Base-by-base conservation (phyloP, 257 asterid species). In the Prunella vulgaris region DNA sequence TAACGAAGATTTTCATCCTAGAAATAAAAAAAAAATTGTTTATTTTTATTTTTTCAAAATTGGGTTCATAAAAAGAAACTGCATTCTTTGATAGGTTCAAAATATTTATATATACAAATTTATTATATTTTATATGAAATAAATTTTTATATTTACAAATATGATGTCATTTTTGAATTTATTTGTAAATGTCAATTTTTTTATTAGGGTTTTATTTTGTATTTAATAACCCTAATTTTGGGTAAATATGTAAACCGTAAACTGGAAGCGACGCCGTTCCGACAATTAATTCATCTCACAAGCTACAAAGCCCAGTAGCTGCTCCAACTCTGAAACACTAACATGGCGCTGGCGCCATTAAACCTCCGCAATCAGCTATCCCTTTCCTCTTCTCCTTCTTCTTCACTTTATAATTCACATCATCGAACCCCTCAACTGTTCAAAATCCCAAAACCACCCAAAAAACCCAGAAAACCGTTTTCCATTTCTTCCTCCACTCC, bases 341-440 rank as follows among this genome's bases (percentile, higher is more conserved):
- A 53, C 57, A 80, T 80, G 85, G 82, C 79, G 77, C 22, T 69
- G 46, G 69, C 74, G 58, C 64, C 79, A 38, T 49, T 70, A 42
- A 74, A 70, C 75, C 77, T 76, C 70, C 81, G 24, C 61, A 8
- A 10, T 22, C 80, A 54, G 12, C 52, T 66, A 25, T 25, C 77
- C 44, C 9, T 46, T 49, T 76, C 78, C 56, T 72, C 79, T 14
- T 51, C 84, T 21, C 46, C 84, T 14, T 37, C 81, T 44, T 54
- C 75, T 71, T 37, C 73, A 12, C 65, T 68, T 12, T 51, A 48
- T 30, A 3, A 60, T 53, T 63, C 70, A 60, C 46, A 58, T 58
- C 53, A 20, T 18, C 71, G 48, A 35, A n/a, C 74, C 72, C 77
- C 75, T 1, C 68, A 65, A 28, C 65, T 80, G 54, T 70, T 77